Conservation (phyloP, 1,284 basidiomycete species). For the Sparassis latifolia region DNA sequence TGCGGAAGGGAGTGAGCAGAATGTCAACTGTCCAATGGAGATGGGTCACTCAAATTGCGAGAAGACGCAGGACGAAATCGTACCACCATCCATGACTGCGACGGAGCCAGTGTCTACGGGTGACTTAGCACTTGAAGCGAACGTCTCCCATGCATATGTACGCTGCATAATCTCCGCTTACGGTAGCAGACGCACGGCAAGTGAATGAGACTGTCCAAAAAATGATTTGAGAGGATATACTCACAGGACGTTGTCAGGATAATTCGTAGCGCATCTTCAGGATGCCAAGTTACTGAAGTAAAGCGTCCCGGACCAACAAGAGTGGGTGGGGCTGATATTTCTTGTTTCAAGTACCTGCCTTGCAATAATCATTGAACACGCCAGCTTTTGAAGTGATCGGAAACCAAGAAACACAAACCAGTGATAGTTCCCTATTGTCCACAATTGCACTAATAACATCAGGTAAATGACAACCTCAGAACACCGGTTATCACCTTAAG, state of each 20-base stretch:
- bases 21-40: constrained; percentile 45
- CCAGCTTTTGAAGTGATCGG: background rate
- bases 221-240: constrained; percentile 17
- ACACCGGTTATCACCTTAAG: background rate
- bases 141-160: constrained; percentile 76
- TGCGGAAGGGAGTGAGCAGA: constrained; percentile 88
- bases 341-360: constrained; percentile 85
- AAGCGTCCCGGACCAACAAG: constrained; percentile 39
- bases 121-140: constrained; percentile 50
- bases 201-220: background rate
- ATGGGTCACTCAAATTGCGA: background rate
- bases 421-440: constrained; percentile 94
- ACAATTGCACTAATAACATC: constrained; percentile 72
- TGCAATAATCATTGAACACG: background rate
- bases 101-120: constrained; percentile 82
- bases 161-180: constrained; percentile 55
- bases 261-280: constrained; percentile 69
- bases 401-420: constrained; percentile 51
- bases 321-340: constrained; percentile 47
- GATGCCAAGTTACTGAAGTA: constrained; percentile 79
- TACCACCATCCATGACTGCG: constrained; percentile 89
- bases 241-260: constrained; percentile 64
- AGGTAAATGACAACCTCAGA: background rate
- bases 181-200: constrained; percentile 3
- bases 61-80: background rate